Percentiles rank a stretch among this genome's conserved stretches.
Conservation (phyloP, 1,284 basidiomycete genomes). For the Fomitopsis palustris region DNA sequence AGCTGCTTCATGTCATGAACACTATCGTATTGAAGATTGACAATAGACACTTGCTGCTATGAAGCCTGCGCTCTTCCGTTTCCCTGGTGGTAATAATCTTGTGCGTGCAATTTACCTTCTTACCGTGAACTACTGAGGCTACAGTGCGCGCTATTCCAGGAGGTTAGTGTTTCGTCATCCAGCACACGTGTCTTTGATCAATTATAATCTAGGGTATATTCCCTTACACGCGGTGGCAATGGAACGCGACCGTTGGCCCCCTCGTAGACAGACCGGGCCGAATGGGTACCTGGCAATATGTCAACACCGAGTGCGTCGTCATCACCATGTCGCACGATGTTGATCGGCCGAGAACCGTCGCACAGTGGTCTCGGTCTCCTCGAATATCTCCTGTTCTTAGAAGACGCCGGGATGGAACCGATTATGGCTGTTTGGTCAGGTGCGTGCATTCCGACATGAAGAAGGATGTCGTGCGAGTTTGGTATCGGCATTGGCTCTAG, state of each 20-base stretch:
- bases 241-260: constrained; percentile 59
- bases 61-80: constrained; percentile 62
- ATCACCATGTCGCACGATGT: no score
- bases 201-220: constrained; percentile 44
- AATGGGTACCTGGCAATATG: constrained; percentile 62
- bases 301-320: constrained; percentile 41
- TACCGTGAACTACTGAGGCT: constrained; percentile 6
- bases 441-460: constrained; percentile 25
- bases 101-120: constrained; percentile 26
- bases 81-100: constrained; percentile 62
- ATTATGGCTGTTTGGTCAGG: constrained; percentile 73
- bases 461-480: neutral
- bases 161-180: no score
- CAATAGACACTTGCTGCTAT: constrained; percentile 49
- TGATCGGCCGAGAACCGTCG: constrained; percentile 9
- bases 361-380: constrained; percentile 57
- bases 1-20: neutral
- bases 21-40: neutral
- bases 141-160: constrained; percentile 37
- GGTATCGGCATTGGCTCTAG: constrained; percentile 25
- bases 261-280: constrained; percentile 48
- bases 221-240: constrained; percentile 56
- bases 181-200: no score
- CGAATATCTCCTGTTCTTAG: constrained; percentile 65
- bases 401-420: constrained; percentile 59